Evolutionary conservation across 163 green algal species (phyloP), one percentile per base, ranked within the genome.

Genomic region (Botryococcus braunii): DNA sequence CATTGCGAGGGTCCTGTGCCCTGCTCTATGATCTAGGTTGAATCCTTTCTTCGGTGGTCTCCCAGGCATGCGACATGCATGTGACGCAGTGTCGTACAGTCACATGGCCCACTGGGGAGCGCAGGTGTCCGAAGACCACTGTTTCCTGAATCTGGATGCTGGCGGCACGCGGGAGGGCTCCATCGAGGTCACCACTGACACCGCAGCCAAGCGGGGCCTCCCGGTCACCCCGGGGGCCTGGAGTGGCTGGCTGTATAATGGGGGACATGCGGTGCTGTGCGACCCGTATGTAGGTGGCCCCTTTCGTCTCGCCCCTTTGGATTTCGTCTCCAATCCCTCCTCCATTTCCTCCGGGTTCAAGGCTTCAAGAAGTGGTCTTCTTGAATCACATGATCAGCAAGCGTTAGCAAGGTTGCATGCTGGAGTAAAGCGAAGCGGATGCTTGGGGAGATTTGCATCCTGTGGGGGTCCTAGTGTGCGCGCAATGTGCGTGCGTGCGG

Each of bases 161-260:
- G 11, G 56, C 2, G 68, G 38, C 8, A n/a, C 29, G 0, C 34
- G 72, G 47, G 56, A 69, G 13, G 66, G 37, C 4, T 65, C 29
- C 23, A 36, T 73, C 6, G 79, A 85, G 40, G 62, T 85, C 1
- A 85, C 79, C 5, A 82, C 76, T 3, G 73, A 79, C 62, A 77
- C 43, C 27, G 58, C 65, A 0, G 70, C 75, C 57, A 76, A 79
- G 65, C 65, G 79, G 11, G 79, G 70, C n/a, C 59, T 78, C 66
- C 49, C 72, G 27, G 62, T 66, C 32, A 40, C 56, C 6, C 39
- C 40, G 11, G 72, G 75, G 4, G 73, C 70, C 1, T 85, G 75
- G 75, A 9, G 4, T 4, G 72, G 72, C 3, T 85, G 78, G 78
- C 72, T 85, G 29, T 85, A 85, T 70, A 76, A 27, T 27, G 78